A percentile compares a stretch with the other conserved stretches of the same genome.
phyloP scores from a whole-genome alignment of 2,329 filamentous ascomycete genomes.

The Trichoderma asperellum region DNA sequence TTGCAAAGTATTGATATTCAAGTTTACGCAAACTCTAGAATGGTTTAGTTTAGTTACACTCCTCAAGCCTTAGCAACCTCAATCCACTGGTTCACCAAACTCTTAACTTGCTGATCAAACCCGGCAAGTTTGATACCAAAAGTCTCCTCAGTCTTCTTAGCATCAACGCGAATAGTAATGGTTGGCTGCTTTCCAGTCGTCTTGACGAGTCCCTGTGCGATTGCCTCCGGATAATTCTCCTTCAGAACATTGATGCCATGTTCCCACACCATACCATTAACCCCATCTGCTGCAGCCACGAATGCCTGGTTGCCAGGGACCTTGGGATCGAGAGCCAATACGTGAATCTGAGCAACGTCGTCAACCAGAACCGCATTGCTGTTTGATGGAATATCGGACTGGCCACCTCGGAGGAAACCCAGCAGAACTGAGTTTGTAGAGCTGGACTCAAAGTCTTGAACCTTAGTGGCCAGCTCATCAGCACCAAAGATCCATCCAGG shows the following conservation, averaged over 20 bases:
- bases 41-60: neutral
- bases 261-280: neutral
- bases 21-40: neutral
- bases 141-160: neutral
- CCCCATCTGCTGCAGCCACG: neutral
- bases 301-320: neutral
- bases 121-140: neutral
- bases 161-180: neutral
- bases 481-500: neutral
- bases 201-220: neutral
- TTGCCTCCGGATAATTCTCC: neutral
- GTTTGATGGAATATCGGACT: neutral
- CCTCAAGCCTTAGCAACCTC: neutral
- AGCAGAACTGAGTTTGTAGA: neutral
- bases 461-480: neutral
- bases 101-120: neutral
- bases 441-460: neutral
- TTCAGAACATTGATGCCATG: neutral
- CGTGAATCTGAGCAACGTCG: neutral
- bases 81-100: neutral
- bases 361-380: neutral
- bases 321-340: neutral
- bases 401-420: neutral
- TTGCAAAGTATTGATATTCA: neutral
- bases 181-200: neutral